A percentile compares a stretch with the other conserved stretches of the same genome.
Evolutionary conservation across 23 red algal genomes (phyloP).

Genomic region (Gracilaria vermiculophylla): DNA sequence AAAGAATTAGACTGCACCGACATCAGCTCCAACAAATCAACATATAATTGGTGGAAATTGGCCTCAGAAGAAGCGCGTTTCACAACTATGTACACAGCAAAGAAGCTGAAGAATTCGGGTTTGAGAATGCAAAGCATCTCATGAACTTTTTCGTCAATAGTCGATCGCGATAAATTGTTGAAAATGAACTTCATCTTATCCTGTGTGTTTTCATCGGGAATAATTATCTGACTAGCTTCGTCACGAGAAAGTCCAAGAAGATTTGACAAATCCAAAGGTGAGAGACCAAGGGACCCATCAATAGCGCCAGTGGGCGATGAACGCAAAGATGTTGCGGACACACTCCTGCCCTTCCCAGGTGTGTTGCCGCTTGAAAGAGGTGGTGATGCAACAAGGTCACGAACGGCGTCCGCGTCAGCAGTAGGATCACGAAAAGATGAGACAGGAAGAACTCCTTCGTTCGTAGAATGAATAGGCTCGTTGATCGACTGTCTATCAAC

Average conservation of each 20-base stretch:
- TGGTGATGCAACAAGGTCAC: conserved; percentile 19
- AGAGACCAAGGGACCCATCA: conserved; percentile 39
- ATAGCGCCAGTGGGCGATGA: conserved; percentile 12
- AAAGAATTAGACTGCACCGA: conserved; percentile 35
- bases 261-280: conserved; percentile 41
- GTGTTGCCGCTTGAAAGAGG: conserved; percentile 23
- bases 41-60: conserved; percentile 90
- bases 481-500: conserved; percentile 6
- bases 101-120: conserved; percentile 54
- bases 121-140: conserved; percentile 70
- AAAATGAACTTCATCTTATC: conserved; percentile 98
- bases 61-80: conserved; percentile 91
- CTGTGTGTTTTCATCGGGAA: conserved; percentile 74
- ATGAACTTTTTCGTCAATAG: conserved; percentile 83
- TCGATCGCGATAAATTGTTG: conserved; percentile 86
- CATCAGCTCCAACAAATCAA: conserved; percentile 75
- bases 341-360: conserved; percentile 11
- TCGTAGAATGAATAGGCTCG: conserved; percentile 12
- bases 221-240: conserved; percentile 33
- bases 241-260: conserved; percentile 42
- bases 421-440: conserved; percentile 33
- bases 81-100: conserved; percentile 94
- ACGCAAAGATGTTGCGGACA: background rate
- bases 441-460: conserved; percentile 19
- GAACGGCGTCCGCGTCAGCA: conserved; percentile 14